Evolutionary conservation across 2,329 filamentous ascomycete genomes (phyloP).

Genomic region (Cadophora sp.): DNA sequence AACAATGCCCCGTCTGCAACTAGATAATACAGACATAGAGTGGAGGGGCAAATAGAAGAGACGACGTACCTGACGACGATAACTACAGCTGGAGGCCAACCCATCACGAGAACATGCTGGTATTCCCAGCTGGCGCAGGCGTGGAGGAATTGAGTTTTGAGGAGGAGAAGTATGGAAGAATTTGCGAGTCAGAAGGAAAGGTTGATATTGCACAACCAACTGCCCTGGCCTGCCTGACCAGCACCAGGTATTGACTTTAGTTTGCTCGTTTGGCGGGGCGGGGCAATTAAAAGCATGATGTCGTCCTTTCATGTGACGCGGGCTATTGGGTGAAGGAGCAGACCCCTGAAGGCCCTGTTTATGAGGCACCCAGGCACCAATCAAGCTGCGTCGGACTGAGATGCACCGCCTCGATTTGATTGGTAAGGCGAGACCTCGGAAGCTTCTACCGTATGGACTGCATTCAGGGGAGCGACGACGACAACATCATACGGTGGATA

Average conservation of each 20-base stretch:
- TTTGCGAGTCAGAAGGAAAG: conserved; percentile 8
- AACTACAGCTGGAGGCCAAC: conserved; percentile 56
- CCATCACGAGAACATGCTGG: conserved; percentile 45
- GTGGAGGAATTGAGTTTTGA: neutral
- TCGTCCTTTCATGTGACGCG: conserved; percentile 18
- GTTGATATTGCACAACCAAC: neutral
- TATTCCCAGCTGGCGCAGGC: neutral
- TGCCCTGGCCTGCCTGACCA: no score
- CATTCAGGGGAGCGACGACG: neutral
- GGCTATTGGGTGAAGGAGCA: no score
- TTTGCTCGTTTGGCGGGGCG: neutral
- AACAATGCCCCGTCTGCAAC: neutral
- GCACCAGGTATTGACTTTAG: neutral
- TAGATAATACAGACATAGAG: conserved; percentile 5
- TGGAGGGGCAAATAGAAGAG: neutral
- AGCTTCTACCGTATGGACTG: no score
- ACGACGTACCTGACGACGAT: conserved; percentile 56
- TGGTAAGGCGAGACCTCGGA: conserved; percentile 17
- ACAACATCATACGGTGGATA: neutral
- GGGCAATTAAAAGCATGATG: conserved; percentile 13
- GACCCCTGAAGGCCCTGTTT: neutral
- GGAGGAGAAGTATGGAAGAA: neutral
- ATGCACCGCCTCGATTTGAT: neutral
- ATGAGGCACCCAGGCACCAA: conserved; percentile 15
- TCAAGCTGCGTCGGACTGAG: neutral